Evolutionary conservation across 1,139 yeast genomes (phyloP), one percentile per base, ranked within the genome.

Genomic region (Geotrichum klebahnii): DNA sequence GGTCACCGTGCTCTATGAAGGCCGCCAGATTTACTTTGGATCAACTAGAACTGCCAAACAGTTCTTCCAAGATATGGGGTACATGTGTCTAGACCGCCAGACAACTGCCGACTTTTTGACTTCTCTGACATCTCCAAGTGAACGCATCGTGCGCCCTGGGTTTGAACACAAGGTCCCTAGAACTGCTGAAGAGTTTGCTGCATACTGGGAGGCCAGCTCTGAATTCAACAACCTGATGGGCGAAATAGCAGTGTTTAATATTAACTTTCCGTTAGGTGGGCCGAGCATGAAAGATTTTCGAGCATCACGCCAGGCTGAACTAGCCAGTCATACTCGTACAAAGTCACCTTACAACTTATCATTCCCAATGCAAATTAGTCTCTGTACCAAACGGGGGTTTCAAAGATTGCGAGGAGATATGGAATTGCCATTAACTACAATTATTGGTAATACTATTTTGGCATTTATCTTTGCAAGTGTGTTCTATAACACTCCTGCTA

Each of bases 21-120:
- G 84, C 48, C 69, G 68, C 54, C 84, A 80, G 62, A 71, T 81
- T 31, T 81, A 68, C 58, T 80, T 71, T 58, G 85, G 86, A 22
- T 76, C 78, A 3, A 73, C 75, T 20, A 62, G 61, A 19, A 64
- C 69, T 46, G 84, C 83, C 20, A 61, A 75, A 53, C 68, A 62
- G 3, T 81, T 74, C 60, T 81, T 81, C 59, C 75, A 73, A 59
- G 66, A 68, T 20, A 77, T 81, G 82, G 86, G 86, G 20, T 81
- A 70, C 68, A 60, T 68, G 40, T 77, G 80, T 59, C 83, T 82
- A 24, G 67, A 75, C 29, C 73, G 84, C 64, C 81, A 78, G 70
- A 74, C 83, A 1, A 78, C 84, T 12, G 55, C 59, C 2, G 85
- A 80, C 59, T 81, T 79, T 55, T 48, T 81, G 63, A 80, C 84